Evolutionary conservation across 208 protist genomes (phyloP), one percentile per base, ranked within the genome.

Genomic region (Leptomonas pyrrhocoris): DNA sequence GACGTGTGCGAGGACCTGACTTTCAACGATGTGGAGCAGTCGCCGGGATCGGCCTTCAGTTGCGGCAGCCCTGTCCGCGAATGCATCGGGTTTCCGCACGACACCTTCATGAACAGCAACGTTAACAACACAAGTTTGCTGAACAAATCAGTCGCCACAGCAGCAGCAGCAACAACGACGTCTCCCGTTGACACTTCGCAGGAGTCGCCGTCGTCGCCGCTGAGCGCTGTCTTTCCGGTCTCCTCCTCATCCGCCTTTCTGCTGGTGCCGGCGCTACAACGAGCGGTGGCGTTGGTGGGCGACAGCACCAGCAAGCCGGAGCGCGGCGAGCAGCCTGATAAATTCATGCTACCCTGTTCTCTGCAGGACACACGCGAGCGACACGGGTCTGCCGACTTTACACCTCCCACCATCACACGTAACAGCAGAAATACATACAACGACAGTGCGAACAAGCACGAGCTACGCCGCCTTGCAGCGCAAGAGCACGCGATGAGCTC

Each of bases 401-500:
- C 40, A 2, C 6, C 42, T 7, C 8, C 58, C n/a, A 11, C 38
- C 40, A 38, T 42, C 13, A 9, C 43, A 18, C 3, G 40, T 36
- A 3, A 55, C 60, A 28, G 23, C 60, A 43, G 25, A 11, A 18
- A 50, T 12, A 21, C 28, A 4, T 11, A 7, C 55, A 60, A 21
- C 18, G 16, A 34, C n/a, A 46, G 40, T 2, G 23, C 38, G 19
- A 28, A 58, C 6, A 43, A 21, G 54, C 31, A 58, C n/a, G 49
- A 68, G 61, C 49, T 23, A 49, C 61, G 51, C 36, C 50, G 61
- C 12, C 7, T 42, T n/a, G 57, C 45, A 4, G 61, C 69, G 31
- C 69, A 68, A 42, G 60, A 75, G 16, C 51, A 57, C 42, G 69
- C 69, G 11, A 60, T 53, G 61, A 25, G 18, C 11, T 75, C 69